Base-by-base conservation (phyloP, 345 rosid genomes). In the Lepidium didymum region DNA sequence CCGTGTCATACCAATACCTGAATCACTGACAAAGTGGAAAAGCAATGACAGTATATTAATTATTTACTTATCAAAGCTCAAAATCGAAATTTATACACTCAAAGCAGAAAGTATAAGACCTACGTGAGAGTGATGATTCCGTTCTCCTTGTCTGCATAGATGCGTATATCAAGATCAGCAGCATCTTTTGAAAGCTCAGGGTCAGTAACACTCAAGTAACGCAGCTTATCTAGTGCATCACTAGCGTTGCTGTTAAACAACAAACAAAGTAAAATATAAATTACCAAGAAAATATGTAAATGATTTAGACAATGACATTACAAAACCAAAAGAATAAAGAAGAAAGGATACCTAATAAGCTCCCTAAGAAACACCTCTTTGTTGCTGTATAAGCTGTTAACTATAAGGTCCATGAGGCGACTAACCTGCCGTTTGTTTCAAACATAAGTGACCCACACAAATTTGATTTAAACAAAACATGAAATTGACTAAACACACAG, bases 351-450 rank as follows among this genome's bases (percentile, higher is more conserved):
- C 99, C 99, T 94, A 58, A 94, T 79, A 70, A 94, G 96, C 86
- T 94, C 97, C 25, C 96, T 83, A 68, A 94, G 92, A 79, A 94
- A 94, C 69, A 94, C 99, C 75, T 94, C 99, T 71, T 94, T 94
- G 79, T 94, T 94, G 74, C 96, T 89, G 82, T 94, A 94, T 72
- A 94, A 76, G 82, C 90, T 84, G 79, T 94, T 91, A 62, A 94
- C 99, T 55, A 94, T 91, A 62, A 94, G 92, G 84, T 94, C 97
- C 99, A 94, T 91, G 50, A 94, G 92, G 10, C 99, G 96, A 69
- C 99, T 94, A 66, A 94, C 97, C 99, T 94, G 90, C 62, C 67
- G 56, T 23, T 34, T 43, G 8, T 15, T 35, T 40, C 29, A 36
- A 68, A 27, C 36, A 40, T 43, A 27, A 40, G 19, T 23, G 34